Evolutionary conservation across 2,329 filamentous ascomycete genomes (phyloP), one percentile per base, ranked within the genome.

Genomic region (Phaeosphaeriaceae sp.): DNA sequence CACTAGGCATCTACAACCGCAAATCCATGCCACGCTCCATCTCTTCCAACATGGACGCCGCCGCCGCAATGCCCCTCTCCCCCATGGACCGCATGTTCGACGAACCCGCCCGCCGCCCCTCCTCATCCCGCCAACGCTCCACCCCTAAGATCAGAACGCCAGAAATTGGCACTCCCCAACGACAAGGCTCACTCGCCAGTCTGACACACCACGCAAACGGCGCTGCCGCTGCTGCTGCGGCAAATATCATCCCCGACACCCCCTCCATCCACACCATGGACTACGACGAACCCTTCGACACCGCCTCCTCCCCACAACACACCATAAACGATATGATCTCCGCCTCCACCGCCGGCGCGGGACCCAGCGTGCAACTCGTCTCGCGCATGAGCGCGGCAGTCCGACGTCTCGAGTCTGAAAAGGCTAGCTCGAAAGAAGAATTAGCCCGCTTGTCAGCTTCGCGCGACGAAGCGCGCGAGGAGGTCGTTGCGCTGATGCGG

Each of bases 351-450:
- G 90, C 92, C 9, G 94, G 89, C 0, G 93, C 94, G 0, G 95
- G 95, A 0, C 95, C 95, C 0, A 94, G 91, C 0, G 94, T 99
- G 1, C 94, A 98, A 78, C 86, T 99, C 0, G 93, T 99, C 17
- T 95, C 98, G 79, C 88, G 94, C 53, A 96, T 99, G 92, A 96
- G 91, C 71, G 92, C 93, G 2, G 92, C 93, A 0, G 93, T 99
- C 46, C 90, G 95, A 10, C 88, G 94, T 6, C 83, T 99, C 0
- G 95, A 99, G 74, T 92, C 88, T 49, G 95, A 99, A 74, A 96
- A 96, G 73, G 91, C 95, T 1, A 91, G 90, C 1, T 89, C 89
- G 15, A 92, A 91, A 71, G 95, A 99, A 73, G 95, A 99, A 76
- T 83, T 97, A 63, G 83, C 85, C 0, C 85, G 94, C 7, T 85